Percentiles rank a stretch among this genome's conserved stretches.
Evolutionary conservation across 1,139 yeast species (phyloP).

Genomic region (Debaryomycetaceae sp.): DNA sequence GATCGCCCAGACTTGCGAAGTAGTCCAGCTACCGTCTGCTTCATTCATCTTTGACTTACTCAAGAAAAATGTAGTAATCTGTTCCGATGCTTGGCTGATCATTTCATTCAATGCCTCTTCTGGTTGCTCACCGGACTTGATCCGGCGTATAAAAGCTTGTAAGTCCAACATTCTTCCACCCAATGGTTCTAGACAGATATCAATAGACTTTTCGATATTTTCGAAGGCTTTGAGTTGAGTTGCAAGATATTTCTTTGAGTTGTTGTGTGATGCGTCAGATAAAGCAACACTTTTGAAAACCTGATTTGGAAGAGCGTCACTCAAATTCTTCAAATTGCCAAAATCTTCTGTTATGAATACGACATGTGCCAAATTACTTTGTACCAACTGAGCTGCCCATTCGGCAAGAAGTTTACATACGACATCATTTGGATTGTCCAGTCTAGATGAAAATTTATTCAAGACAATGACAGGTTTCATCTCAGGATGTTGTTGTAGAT

Average conservation of each 20-base stretch:
- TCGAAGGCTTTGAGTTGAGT: conserved; percentile 47
- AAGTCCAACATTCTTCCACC: conserved; percentile 96
- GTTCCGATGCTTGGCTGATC: conserved; percentile 82
- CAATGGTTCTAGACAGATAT: conserved; percentile 62
- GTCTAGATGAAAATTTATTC: conserved; percentile 60
- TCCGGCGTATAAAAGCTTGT: conserved; percentile 84
- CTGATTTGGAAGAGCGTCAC: conserved; percentile 77
- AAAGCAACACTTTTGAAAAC: conserved; percentile 73
- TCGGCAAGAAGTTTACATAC: conserved; percentile 77
- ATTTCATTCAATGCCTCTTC: conserved; percentile 72
- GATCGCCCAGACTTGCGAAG: conserved; percentile 87
- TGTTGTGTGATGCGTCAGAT: conserved; percentile 74
- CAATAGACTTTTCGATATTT: conserved; percentile 35
- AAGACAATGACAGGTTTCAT: conserved; percentile 83
- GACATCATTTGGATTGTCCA: conserved; percentile 58
- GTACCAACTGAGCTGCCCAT: conserved; percentile 80
- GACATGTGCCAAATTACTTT: conserved; percentile 84
- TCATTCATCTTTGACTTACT: conserved; percentile 29
- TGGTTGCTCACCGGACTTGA: conserved; percentile 84
- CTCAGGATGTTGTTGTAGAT: conserved; percentile 81
- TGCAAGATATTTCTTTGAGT: conserved; percentile 70
- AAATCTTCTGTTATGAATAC: conserved; percentile 83
- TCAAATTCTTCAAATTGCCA: conserved; percentile 65
- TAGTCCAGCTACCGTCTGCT: conserved; percentile 49
- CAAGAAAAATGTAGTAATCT: conserved; percentile 77